Conservation (phyloP, 176 grass and related monocot species). For the Oryza officinalis region DNA sequence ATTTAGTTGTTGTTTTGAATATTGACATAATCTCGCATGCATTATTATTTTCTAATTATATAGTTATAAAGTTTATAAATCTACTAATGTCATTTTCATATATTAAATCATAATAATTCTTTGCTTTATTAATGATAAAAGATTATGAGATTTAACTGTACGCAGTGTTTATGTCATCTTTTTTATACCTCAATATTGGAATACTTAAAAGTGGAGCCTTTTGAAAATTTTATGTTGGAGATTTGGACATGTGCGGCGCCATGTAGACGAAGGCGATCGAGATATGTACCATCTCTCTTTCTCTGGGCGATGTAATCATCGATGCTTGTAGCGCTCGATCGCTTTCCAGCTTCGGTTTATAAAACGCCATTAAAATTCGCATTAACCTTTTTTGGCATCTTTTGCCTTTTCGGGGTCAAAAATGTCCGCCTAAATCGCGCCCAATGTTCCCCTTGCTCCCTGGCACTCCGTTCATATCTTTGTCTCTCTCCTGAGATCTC, state of each 20-base stretch:
- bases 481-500: background rate
- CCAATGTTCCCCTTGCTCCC: background rate
- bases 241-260: conserved; percentile 33
- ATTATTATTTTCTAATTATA: too few species aligned
- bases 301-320: background rate
- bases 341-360: background rate
- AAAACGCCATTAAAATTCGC: background rate
- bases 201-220: background rate
- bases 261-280: background rate
- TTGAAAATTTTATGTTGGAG: background rate
- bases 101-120: too few species aligned
- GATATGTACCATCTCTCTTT: too few species aligned
- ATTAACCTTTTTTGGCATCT: background rate
- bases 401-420: conserved; percentile 18
- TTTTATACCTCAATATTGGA: too few species aligned
- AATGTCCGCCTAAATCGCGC: conserved; percentile 17
- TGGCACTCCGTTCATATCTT: background rate
- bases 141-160: too few species aligned
- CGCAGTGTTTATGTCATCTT: too few species aligned
- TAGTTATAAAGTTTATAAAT: too few species aligned
- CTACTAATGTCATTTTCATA: too few species aligned
- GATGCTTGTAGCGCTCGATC: background rate
- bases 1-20: too few species aligned
- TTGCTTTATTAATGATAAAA: too few species aligned
- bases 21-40: too few species aligned